Evolutionary conservation across 352 stramenopile genomes (phyloP).

Genomic region (Globisporangium barbulae): DNA sequence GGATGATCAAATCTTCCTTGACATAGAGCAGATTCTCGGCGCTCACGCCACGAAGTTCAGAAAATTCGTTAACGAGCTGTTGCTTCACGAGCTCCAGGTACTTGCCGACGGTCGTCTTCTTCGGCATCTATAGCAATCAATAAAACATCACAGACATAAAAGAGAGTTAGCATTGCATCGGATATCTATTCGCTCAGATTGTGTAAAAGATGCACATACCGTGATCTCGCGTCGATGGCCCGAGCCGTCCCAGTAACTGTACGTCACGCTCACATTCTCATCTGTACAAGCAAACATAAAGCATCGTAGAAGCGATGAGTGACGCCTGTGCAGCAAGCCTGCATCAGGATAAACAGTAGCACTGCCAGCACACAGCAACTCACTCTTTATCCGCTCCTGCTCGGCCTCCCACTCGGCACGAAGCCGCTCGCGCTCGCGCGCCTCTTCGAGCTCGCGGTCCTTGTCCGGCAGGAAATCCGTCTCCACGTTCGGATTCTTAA

Average conservation of each 20-base stretch:
- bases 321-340: background rate
- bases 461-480: slow-evolving; percentile 95
- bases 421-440: slow-evolving; percentile 75
- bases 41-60: slow-evolving; percentile 88
- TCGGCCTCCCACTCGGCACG: slow-evolving; percentile 90
- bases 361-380: slow-evolving; percentile 6
- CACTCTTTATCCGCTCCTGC: slow-evolving; percentile 93
- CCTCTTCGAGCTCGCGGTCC: slow-evolving; percentile 83
- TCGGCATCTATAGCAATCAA: slow-evolving; percentile 52
- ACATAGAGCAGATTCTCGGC: slow-evolving; percentile 96
- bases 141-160: background rate
- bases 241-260: slow-evolving; percentile 98
- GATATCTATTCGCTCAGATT: too few relatives aligned
- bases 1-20: slow-evolving; percentile 99
- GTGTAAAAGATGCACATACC: slow-evolving; percentile 30
- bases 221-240: slow-evolving; percentile 92
- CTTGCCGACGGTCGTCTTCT: slow-evolving; percentile 91
- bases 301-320: background rate
- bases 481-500: slow-evolving; percentile 93
- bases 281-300: slow-evolving; percentile 29
- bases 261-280: slow-evolving; percentile 94
- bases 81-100: slow-evolving; percentile 86
- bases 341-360: background rate
- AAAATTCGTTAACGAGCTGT: slow-evolving; percentile 92
- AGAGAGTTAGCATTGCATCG: background rate